Conservation (phyloP, 75 land plant species). For the Selaginella moellendorffii region DNA sequence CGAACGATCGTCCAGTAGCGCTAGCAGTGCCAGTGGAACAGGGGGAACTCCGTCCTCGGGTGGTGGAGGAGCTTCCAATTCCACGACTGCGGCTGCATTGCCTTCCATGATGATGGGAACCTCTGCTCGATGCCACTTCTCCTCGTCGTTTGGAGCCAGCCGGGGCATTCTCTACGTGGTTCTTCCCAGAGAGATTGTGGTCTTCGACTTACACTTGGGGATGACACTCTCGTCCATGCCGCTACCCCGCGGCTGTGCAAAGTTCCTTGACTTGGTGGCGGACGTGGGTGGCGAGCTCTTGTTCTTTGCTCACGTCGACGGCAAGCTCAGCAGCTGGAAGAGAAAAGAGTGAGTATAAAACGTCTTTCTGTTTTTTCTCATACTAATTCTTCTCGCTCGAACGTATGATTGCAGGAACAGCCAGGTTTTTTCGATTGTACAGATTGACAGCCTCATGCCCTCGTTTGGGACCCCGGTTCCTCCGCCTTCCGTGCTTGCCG, state of each 20-base stretch:
- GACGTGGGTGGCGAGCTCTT: constrained; percentile 55
- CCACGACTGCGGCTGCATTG: constrained; percentile 57
- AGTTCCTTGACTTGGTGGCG: constrained; percentile 56
- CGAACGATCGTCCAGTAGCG: not conserved
- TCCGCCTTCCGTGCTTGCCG: constrained; percentile 73
- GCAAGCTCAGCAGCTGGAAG: constrained; percentile 69
- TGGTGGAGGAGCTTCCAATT: too few relatives aligned
- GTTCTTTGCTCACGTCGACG: constrained; percentile 84
- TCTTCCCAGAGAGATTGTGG: constrained; percentile 69
- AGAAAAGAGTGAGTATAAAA: constrained; percentile 51
- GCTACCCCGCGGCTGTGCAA: constrained; percentile 66
- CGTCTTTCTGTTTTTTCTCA: not conserved
- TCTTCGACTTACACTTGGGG: constrained; percentile 78
- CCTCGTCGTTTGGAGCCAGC: constrained; percentile 55
- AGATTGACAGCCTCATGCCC: constrained; percentile 67
- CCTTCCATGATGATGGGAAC: constrained; percentile 39
- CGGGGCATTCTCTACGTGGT: constrained; percentile 46
- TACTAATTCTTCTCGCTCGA: not conserved
- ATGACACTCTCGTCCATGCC: constrained; percentile 31
- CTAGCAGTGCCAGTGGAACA: constrained; percentile 1
- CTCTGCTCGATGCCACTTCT: constrained; percentile 41
- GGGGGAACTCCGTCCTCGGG: too few relatives aligned
- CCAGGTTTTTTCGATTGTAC: constrained; percentile 49
- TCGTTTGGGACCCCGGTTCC: constrained; percentile 76
- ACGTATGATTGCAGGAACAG: constrained; percentile 43